These are phyloP conservation scores for Maudiozyma serrabonitensis DNA, from an alignment of 805 yeast species.

Conservation along the genomic window DNA sequence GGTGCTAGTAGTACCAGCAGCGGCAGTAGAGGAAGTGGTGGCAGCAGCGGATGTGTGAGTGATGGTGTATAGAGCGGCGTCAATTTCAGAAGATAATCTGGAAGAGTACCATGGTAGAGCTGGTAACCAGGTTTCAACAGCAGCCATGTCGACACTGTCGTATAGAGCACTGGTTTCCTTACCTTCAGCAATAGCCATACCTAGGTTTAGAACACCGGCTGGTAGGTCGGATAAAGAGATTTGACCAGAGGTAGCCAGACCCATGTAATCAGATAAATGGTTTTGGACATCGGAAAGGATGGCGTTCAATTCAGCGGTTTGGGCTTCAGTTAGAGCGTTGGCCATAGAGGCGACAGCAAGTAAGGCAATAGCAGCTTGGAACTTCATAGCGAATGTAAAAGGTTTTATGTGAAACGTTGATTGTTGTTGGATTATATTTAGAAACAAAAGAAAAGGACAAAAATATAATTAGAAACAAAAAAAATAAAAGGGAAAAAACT, in stretches of 20 bases:
- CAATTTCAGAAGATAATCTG: conserved; percentile 12
- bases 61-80: neutral
- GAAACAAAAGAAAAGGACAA: too few species aligned
- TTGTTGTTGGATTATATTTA: too few species aligned
- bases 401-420: neutral
- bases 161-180: conserved; percentile 27
- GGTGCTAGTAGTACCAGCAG: neutral
- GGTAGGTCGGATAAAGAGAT: conserved; percentile 8
- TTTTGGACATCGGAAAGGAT: conserved; percentile 11
- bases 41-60: conserved; percentile 1
- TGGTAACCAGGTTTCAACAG: conserved; percentile 22
- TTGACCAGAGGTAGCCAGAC: neutral
- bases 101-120: conserved; percentile 28
- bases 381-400: conserved; percentile 1
- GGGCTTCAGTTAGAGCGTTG: conserved; percentile 4
- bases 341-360: conserved; percentile 6
- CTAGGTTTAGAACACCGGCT: conserved; percentile 12
- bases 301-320: conserved; percentile 12
- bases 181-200: conserved; percentile 20
- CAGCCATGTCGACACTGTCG: conserved; percentile 19
- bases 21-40: neutral
- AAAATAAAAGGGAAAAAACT: too few species aligned
- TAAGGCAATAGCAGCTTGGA: conserved; percentile 1
- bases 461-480: too few species aligned
- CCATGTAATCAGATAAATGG: conserved; percentile 8